Conservation (phyloP, 2,329 filamentous ascomycete species). For the Zasmidium citrigriseum region DNA sequence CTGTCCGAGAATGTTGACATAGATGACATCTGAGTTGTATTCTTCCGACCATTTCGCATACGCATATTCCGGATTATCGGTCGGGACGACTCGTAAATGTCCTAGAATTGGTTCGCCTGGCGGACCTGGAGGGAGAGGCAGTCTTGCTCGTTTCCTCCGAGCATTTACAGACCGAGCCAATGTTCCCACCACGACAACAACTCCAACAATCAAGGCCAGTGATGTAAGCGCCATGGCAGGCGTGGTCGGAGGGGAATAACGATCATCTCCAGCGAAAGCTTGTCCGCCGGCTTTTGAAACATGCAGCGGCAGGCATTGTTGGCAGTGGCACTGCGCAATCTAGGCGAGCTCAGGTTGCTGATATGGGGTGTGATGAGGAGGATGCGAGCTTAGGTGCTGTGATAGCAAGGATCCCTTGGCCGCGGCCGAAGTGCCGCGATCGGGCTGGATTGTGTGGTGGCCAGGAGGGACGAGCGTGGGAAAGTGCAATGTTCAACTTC, state of each 20-base stretch:
- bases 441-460: too few species aligned
- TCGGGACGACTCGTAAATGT: conserved; percentile 25
- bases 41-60: conserved; percentile 23
- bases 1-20: conserved; percentile 44
- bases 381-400: neutral
- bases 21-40: conserved; percentile 35
- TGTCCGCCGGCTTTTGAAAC: neutral
- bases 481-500: too few species aligned
- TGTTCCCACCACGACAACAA: too few species aligned
- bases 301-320: neutral
- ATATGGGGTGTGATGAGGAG: neutral
- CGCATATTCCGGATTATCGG: conserved; percentile 25
- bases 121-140: conserved; percentile 28
- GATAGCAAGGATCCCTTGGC: neutral
- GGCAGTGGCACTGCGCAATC: neutral
- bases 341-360: neutral
- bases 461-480: too few species aligned
- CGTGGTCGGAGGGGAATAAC: neutral
- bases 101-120: conserved; percentile 27
- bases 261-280: neutral
- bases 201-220: too few species aligned
- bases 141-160: conserved; percentile 1
- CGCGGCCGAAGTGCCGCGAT: neutral
- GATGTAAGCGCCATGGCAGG: neutral
- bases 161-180: too few species aligned